A percentile compares a stretch with the other conserved stretches of the same genome.
Evolutionary conservation across 23 red algal genomes (phyloP).

Genomic region (Agarophyton chilense): DNA sequence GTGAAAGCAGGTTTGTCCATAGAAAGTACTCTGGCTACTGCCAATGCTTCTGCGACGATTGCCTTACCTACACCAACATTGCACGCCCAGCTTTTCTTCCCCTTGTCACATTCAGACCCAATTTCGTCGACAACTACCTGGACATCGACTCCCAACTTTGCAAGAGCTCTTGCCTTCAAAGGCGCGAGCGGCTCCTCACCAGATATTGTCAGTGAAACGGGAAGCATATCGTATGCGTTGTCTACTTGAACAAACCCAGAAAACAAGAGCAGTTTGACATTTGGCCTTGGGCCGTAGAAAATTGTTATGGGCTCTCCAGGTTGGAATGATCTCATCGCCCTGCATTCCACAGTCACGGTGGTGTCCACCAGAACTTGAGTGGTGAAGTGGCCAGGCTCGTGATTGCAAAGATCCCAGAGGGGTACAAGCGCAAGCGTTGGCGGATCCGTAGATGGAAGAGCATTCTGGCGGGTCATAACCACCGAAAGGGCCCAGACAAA

Average conservation of each 20-base stretch:
- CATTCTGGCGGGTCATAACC: constrained; percentile 80
- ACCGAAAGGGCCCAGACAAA: constrained; percentile 74
- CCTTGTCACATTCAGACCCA: neutral
- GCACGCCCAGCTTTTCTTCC: neutral
- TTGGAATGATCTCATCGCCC: constrained; percentile 56
- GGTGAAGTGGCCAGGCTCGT: constrained; percentile 34
- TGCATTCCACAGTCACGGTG: constrained; percentile 53
- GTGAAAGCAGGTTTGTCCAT: constrained; percentile 36
- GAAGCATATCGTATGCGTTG: constrained; percentile 39
- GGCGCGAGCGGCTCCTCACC: neutral
- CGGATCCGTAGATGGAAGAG: constrained; percentile 10
- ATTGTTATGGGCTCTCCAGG: constrained; percentile 69
- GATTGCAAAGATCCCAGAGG: constrained; percentile 84
- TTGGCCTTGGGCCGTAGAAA: constrained; percentile 67
- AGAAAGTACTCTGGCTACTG: constrained; percentile 16
- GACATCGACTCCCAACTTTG: constrained; percentile 28
- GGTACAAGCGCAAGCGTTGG: constrained; percentile 60
- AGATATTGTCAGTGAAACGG: neutral
- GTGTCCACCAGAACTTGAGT: constrained; percentile 41
- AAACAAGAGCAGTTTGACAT: constrained; percentile 61
- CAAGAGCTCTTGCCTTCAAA: constrained; percentile 1
- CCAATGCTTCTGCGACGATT: constrained; percentile 9
- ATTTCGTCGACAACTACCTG: neutral
- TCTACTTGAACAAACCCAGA: constrained; percentile 69
- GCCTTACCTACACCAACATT: neutral